phyloP scores from a whole-genome alignment of 192 early-diverging fungal genomes.

The Polychytrium aggregatum region DNA sequence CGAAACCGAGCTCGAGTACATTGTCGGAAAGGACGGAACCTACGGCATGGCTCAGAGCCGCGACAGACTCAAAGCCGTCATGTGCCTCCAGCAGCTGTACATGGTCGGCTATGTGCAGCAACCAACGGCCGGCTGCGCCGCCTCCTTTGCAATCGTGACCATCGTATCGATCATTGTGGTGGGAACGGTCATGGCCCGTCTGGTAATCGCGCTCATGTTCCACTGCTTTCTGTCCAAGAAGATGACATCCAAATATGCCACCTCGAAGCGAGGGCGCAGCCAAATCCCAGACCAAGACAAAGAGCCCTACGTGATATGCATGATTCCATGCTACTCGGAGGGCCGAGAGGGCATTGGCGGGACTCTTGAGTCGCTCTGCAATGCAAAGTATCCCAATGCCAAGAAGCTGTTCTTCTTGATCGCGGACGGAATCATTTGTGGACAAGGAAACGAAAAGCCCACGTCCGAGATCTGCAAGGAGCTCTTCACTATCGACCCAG shows the following conservation, averaged over 20 bases:
- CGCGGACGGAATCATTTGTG: constrained; percentile 84
- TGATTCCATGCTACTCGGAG: constrained; percentile 97
- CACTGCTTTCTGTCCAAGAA: constrained; percentile 13
- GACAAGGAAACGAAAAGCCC: constrained; percentile 66
- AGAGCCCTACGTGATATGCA: constrained; percentile 40
- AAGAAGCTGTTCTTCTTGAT: constrained; percentile 82
- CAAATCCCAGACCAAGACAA: no score
- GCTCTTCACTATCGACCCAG: constrained; percentile 44
- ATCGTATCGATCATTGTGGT: constrained; percentile 8
- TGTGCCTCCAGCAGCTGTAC: constrained; percentile 4
- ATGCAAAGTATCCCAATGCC: constrained; percentile 70
- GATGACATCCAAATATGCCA: no score
- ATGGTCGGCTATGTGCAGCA: constrained; percentile 10
- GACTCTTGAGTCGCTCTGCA: constrained; percentile 80
- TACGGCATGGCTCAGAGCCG: not conserved
- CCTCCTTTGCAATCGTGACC: constrained; percentile 7
- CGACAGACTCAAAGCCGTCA: not conserved
- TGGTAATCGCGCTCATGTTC: constrained; percentile 20
- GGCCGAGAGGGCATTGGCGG: constrained; percentile 37
- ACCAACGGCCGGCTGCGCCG: constrained; percentile 7
- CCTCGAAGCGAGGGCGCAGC: no score
- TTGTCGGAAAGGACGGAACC: constrained; percentile 2
- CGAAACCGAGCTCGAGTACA: no score
- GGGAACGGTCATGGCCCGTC: constrained; percentile 10
- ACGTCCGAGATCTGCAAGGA: constrained; percentile 77